Percentiles rank a stretch among this genome's conserved stretches.
Evolutionary conservation across 2,329 filamentous ascomycete species (phyloP).

Genomic region (Biscogniauxia sp.): DNA sequence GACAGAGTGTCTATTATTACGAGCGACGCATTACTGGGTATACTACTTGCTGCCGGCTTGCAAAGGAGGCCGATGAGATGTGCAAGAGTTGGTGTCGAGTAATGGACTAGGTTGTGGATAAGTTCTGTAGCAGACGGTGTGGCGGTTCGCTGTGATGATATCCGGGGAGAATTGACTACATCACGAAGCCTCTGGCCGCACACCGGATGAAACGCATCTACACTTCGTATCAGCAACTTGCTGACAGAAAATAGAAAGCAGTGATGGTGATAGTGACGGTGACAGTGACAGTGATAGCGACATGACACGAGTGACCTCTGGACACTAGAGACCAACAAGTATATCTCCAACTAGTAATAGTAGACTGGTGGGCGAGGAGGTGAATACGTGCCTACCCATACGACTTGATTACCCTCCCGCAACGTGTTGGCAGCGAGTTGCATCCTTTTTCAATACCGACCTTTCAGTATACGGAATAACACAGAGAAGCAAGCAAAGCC

Average conservation of each 20-base stretch:
- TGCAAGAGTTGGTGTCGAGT: slow-evolving; percentile 58
- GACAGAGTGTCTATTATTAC: slow-evolving; percentile 79
- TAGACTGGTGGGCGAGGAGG: background rate
- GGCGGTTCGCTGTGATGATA: slow-evolving; percentile 9
- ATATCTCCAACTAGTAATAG: slow-evolving; percentile 3
- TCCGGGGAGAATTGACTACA: slow-evolving; percentile 19
- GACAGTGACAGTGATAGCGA: too few relatives aligned
- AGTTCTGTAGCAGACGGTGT: slow-evolving; percentile 6
- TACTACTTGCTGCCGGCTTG: slow-evolving; percentile 61
- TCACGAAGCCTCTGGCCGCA: slow-evolving; percentile 36
- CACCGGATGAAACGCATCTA: slow-evolving; percentile 46
- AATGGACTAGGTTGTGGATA: slow-evolving; percentile 43
- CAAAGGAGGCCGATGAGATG: slow-evolving; percentile 74
- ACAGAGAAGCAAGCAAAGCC: slow-evolving; percentile 1
- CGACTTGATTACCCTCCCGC: slow-evolving; percentile 57
- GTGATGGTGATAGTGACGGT: too few relatives aligned
- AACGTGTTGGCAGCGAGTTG: slow-evolving; percentile 67
- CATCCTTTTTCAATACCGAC: slow-evolving; percentile 50
- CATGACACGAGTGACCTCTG: too few relatives aligned
- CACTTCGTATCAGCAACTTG: slow-evolving; percentile 13
- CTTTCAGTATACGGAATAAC: slow-evolving; percentile 6
- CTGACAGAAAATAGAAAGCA: slow-evolving; percentile 1
- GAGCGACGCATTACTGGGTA: slow-evolving; percentile 62
- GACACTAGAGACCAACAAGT: slow-evolving; percentile 2
- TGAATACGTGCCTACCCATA: slow-evolving; percentile 69